Conservation (phyloP, 202 grass and related monocot species). For the Setaria italica region DNA sequence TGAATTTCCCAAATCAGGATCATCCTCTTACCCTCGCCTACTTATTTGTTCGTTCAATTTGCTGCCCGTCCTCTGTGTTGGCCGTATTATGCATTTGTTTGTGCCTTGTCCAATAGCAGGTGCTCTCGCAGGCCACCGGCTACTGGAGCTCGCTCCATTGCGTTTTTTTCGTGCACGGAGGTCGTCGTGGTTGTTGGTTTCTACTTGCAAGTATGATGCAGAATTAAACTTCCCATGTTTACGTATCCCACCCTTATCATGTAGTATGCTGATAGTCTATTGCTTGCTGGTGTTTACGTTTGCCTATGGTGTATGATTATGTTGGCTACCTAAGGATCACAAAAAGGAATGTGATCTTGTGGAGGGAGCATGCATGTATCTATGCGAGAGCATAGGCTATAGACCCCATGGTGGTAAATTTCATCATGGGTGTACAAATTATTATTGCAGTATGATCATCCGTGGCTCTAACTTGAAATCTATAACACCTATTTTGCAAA, state of each 20-base stretch:
- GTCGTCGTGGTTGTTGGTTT: neutral
- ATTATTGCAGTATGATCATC: neutral
- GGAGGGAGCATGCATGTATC: neutral
- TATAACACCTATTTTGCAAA: neutral
- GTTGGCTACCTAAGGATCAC: neutral
- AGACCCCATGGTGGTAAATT: neutral
- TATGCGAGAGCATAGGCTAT: neutral
- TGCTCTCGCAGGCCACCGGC: too few relatives aligned
- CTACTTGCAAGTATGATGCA: constrained; percentile 1
- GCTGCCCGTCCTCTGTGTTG: neutral
- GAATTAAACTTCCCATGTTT: neutral
- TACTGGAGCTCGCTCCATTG: too few relatives aligned
- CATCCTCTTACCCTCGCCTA: neutral
- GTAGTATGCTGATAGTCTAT: neutral
- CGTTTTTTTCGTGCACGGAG: neutral
- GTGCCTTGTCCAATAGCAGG: neutral
- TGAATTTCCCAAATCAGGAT: neutral
- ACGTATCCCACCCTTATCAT: neutral
- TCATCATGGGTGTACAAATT: neutral
- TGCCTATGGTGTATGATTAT: neutral
- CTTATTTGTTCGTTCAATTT: neutral
- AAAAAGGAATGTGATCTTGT: neutral
- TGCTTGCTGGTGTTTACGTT: constrained; percentile 6
- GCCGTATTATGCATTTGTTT: neutral
- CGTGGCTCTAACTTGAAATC: neutral